These are phyloP conservation scores for Plasmodium fragile DNA, from an alignment of 169 alveolate genomes.

Conservation along the genomic window DNA sequence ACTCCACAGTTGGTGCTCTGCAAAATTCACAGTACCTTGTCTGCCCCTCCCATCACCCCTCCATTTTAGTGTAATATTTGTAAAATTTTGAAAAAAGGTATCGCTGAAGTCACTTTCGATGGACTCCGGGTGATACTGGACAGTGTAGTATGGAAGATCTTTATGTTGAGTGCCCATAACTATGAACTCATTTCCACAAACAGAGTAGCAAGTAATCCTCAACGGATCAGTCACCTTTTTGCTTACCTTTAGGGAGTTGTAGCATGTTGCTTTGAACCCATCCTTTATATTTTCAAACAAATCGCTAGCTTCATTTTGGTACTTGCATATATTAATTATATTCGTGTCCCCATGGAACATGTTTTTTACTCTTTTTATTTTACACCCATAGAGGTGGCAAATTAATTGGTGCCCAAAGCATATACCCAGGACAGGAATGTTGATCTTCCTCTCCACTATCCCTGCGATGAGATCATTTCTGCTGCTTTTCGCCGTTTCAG, in stretches of 20 bases:
- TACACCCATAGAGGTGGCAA: constrained; percentile 42
- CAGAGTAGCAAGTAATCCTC: constrained; percentile 41
- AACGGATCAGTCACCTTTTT: background rate
- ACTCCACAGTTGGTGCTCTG: constrained; percentile 2
- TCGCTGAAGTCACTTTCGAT: constrained; percentile 76
- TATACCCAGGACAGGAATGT: constrained; percentile 39
- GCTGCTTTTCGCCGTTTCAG: background rate
- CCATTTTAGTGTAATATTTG: constrained; percentile 17
- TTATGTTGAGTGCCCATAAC: constrained; percentile 80
- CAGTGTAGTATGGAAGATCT: constrained; percentile 77
- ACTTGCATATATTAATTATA: constrained; percentile 29
- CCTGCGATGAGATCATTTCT: constrained; percentile 4
- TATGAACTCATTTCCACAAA: constrained; percentile 30
- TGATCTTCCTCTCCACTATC: constrained; percentile 5
- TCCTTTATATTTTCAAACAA: constrained; percentile 38
- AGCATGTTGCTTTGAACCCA: constrained; percentile 29
- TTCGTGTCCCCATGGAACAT: constrained; percentile 59
- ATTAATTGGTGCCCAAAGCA: constrained; percentile 65
- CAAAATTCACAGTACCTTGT: background rate
- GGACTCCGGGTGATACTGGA: constrained; percentile 84
- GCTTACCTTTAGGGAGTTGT: constrained; percentile 49
- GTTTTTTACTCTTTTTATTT: constrained; percentile 45
- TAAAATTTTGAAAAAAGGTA: constrained; percentile 44
- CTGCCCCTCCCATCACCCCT: background rate
- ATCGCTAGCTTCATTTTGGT: background rate